These are phyloP conservation scores for Penicillium paxilli DNA, from an alignment of 495 filamentous ascomycete species.

Conservation along the genomic window DNA sequence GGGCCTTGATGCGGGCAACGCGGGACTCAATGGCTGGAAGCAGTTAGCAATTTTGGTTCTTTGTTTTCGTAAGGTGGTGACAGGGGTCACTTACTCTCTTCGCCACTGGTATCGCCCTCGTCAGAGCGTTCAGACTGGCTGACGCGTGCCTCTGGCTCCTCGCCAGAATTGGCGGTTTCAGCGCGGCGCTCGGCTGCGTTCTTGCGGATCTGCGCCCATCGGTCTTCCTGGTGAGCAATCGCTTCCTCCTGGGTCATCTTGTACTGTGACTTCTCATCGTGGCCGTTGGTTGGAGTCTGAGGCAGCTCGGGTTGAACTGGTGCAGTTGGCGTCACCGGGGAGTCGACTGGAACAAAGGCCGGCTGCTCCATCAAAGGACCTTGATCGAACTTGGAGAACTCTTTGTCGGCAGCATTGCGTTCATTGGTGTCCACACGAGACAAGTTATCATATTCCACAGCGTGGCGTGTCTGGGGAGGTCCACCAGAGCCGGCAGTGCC, in stretches of 20 bases:
- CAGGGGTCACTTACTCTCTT: constrained; percentile 79
- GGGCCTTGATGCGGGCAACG: constrained; percentile 95
- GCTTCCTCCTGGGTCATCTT: constrained; percentile 25
- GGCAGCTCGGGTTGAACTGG: constrained; percentile 11
- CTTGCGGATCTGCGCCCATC: constrained; percentile 94
- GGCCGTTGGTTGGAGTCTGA: constrained; percentile 23
- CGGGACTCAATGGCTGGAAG: constrained; percentile 86
- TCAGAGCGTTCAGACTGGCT: constrained; percentile 59
- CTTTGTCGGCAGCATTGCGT: constrained; percentile 62
- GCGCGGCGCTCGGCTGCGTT: constrained; percentile 79
- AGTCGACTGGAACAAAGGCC: constrained; percentile 74
- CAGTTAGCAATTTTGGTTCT: neutral
- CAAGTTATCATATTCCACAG: constrained; percentile 50
- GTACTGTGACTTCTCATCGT: constrained; percentile 25
- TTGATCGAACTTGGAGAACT: constrained; percentile 85
- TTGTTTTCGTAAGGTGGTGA: neutral
- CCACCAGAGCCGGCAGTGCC: constrained; percentile 21
- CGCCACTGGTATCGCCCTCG: constrained; percentile 86
- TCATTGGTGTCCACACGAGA: constrained; percentile 68
- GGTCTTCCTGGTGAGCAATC: constrained; percentile 28
- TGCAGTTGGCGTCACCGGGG: constrained; percentile 13
- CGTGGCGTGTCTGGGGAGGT: constrained; percentile 50
- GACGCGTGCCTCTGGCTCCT: constrained; percentile 47
- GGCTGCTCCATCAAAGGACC: constrained; percentile 86
- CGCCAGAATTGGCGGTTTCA: constrained; percentile 52